These are phyloP conservation scores for Flaveria floridana DNA, from an alignment of 140 eudicot species.

Conservation along the genomic window DNA sequence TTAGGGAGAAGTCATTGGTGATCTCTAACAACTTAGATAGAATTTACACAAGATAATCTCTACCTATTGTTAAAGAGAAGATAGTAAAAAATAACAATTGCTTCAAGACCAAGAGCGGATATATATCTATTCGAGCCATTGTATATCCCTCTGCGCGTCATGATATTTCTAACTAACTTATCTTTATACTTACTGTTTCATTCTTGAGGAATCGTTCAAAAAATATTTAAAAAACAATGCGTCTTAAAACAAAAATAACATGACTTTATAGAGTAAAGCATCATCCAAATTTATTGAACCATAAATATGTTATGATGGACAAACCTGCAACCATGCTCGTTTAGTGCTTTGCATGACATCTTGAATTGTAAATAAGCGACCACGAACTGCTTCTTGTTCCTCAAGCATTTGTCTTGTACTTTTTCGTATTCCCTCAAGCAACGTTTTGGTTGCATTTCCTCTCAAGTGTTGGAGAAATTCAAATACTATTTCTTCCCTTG, in stretches of 20 bases:
- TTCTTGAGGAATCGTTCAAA: background rate
- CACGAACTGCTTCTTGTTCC: slow-evolving; percentile 99
- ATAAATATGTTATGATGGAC: slow-evolving; percentile 17
- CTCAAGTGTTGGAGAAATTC: slow-evolving; percentile 89
- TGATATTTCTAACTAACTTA: background rate
- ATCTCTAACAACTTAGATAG: background rate
- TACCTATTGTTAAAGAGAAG: background rate
- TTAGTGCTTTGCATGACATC: slow-evolving; percentile 93
- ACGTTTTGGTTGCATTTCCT: slow-evolving; percentile 61
- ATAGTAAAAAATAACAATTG: background rate
- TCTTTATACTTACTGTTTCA: background rate
- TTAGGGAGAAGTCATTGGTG: background rate
- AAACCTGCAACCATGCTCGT: slow-evolving; percentile 97
- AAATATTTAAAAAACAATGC: background rate
- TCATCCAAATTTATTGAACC: slow-evolving; percentile 1
- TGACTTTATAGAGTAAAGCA: background rate
- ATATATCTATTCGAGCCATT: background rate
- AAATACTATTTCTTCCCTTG: slow-evolving; percentile 95
- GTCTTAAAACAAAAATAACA: slow-evolving; percentile 5
- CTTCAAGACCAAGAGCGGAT: background rate
- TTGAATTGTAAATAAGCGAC: slow-evolving; percentile 92
- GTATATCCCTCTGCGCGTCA: background rate
- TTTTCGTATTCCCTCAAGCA: slow-evolving; percentile 73
- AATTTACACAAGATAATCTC: background rate
- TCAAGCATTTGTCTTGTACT: slow-evolving; percentile 91